Conservation (phyloP, 140 eudicot genomes). For the Flaveria floridana region DNA sequence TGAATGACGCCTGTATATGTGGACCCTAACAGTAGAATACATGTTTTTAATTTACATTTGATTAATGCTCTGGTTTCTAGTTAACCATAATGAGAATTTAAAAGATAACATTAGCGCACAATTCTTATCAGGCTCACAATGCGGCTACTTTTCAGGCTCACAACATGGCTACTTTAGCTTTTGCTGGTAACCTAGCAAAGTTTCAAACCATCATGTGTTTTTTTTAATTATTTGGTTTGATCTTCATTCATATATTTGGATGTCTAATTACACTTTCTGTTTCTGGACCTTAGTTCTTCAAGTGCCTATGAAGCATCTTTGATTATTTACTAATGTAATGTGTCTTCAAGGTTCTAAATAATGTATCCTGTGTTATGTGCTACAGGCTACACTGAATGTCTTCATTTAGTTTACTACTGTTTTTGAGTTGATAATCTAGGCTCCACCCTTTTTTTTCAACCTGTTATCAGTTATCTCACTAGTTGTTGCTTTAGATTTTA, state of each 20-base stretch:
- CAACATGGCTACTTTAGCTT: not conserved
- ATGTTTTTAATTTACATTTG: not conserved
- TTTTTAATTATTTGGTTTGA: slow-evolving; percentile 5
- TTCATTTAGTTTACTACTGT: not conserved
- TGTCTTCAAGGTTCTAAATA: slow-evolving; percentile 22
- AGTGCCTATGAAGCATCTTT: slow-evolving; percentile 15
- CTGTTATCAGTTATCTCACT: not conserved
- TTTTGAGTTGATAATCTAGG: not conserved
- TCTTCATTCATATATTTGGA: not conserved
- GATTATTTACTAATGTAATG: not conserved
- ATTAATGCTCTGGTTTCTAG: slow-evolving; percentile 22
- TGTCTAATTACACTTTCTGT: not conserved
- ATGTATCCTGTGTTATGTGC: not conserved
- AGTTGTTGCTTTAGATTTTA: slow-evolving; percentile 10
- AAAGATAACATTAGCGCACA: slow-evolving; percentile 18
- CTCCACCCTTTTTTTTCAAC: slow-evolving; percentile 5
- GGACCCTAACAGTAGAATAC: not conserved
- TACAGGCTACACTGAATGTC: slow-evolving; percentile 10
- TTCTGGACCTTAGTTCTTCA: slow-evolving; percentile 1
- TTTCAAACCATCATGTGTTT: not conserved
- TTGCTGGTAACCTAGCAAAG: not conserved
- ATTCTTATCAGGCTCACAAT: not conserved
- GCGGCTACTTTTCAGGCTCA: not conserved
- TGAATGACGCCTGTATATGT: not conserved
- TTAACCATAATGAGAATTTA: not conserved